Percentiles rank a stretch among this genome's conserved stretches.
Evolutionary conservation across 805 yeast genomes (phyloP).

Genomic region (Teunomyces atbi): DNA sequence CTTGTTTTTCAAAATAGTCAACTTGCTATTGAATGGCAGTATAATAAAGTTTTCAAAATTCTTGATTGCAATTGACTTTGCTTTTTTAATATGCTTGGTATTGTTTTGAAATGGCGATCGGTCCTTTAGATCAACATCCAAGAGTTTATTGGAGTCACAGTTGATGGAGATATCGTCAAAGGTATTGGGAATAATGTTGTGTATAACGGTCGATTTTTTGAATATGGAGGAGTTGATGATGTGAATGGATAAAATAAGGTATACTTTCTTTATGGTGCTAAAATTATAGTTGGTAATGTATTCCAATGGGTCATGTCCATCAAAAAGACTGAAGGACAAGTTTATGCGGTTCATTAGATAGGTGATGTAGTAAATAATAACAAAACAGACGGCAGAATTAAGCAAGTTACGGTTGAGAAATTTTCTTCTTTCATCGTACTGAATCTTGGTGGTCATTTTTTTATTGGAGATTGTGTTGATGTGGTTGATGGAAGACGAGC

Average conservation of each 20-base stretch:
- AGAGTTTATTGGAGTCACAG: constrained; percentile 12
- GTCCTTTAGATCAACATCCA: constrained; percentile 11
- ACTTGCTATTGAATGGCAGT: constrained; percentile 10
- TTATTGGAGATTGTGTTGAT: constrained; percentile 12
- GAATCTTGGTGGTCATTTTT: constrained; percentile 9
- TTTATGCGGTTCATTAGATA: constrained; percentile 14
- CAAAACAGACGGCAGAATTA: constrained; percentile 12
- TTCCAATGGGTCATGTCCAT: constrained; percentile 7
- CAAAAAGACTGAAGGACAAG: constrained; percentile 9
- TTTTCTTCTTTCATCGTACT: constrained; percentile 9
- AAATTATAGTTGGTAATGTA: constrained; percentile 13
- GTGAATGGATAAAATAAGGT: constrained; percentile 13
- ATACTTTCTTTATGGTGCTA: constrained; percentile 7
- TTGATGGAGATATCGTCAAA: constrained; percentile 12
- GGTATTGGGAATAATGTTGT: constrained; percentile 8
- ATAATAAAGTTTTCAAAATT: constrained; percentile 15
- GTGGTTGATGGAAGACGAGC: constrained; percentile 11
- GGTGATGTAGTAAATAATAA: constrained; percentile 13
- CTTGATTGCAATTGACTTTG: constrained; percentile 11
- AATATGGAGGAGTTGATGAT: constrained; percentile 12
- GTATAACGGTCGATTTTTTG: constrained; percentile 7
- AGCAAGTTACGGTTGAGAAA: constrained; percentile 9
- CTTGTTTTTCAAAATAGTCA: constrained; percentile 8
- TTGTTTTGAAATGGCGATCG: background rate
- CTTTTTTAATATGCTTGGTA: background rate